Conservation (phyloP, 169 alveolate species). For the Perkinsus marinus region DNA sequence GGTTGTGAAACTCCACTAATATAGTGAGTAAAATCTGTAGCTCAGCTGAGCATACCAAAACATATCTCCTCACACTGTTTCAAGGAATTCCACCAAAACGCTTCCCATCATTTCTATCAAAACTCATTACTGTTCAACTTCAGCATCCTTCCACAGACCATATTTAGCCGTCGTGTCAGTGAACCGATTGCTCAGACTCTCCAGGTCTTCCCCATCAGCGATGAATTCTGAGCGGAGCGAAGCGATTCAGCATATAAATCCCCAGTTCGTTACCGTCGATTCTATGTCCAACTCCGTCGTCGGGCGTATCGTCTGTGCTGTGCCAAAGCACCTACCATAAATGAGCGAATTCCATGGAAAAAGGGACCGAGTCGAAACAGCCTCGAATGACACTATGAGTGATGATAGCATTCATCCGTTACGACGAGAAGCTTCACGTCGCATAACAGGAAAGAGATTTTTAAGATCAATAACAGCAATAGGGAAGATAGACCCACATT, state of each 20-base stretch:
- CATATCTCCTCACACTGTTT: too few relatives aligned
- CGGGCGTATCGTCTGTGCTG: background rate
- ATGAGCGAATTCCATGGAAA: background rate
- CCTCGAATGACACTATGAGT: too few relatives aligned
- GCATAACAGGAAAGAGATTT: too few relatives aligned
- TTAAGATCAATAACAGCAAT: too few relatives aligned
- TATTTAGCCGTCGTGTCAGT: background rate
- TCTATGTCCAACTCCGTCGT: background rate
- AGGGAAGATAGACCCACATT: too few relatives aligned
- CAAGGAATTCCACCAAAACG: background rate
- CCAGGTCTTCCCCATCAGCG: background rate
- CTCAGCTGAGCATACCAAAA: too few relatives aligned
- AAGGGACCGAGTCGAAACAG: too few relatives aligned
- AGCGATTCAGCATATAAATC: background rate
- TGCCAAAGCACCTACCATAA: background rate
- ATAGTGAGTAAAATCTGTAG: too few relatives aligned
- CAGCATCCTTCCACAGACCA: background rate
- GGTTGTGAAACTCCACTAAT: too few relatives aligned
- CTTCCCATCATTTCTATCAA: background rate
- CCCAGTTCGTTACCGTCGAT: background rate
- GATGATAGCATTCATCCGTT: too few relatives aligned
- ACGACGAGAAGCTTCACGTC: too few relatives aligned
- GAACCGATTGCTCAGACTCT: background rate
- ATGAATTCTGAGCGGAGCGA: background rate
- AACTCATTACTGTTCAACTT: background rate